Percentiles rank a stretch among this genome's conserved stretches.
phyloP scores from a whole-genome alignment of 345 rosid species.

The Ailanthus altissimus region DNA sequence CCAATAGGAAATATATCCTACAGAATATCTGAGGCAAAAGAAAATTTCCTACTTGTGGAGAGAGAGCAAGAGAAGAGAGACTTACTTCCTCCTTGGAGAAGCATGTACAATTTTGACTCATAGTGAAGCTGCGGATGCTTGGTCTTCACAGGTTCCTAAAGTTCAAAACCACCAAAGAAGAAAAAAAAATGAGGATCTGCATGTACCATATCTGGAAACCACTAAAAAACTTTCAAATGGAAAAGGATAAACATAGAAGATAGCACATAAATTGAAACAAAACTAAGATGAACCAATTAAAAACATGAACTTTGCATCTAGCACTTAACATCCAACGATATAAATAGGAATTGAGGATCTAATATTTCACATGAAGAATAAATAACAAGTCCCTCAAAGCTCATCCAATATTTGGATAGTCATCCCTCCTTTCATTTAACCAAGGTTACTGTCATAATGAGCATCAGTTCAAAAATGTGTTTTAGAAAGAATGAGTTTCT shows the following conservation, averaged over 20 bases:
- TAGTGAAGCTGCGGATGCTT: constrained; percentile 91
- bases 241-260: constrained; percentile 5
- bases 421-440: not conserved
- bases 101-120: constrained; percentile 84
- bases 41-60: not conserved
- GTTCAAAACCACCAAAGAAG: constrained; percentile 11
- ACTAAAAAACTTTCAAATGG: not conserved
- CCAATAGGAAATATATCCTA: not conserved
- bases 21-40: not conserved
- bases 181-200: not conserved
- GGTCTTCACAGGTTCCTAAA: constrained; percentile 81
- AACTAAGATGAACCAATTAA: not conserved
- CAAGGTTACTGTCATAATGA: not conserved
- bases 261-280: not conserved
- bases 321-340: not conserved
- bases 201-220: not conserved
- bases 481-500: not conserved
- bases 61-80: constrained; percentile 21
- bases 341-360: not conserved
- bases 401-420: too few species aligned
- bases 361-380: not conserved
- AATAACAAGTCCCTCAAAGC: not conserved
- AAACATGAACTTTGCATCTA: not conserved
- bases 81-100: constrained; percentile 90
- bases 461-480: not conserved